phyloP scores from a whole-genome alignment of 1,284 basidiomycete genomes.

The Chalciporus sp. region DNA sequence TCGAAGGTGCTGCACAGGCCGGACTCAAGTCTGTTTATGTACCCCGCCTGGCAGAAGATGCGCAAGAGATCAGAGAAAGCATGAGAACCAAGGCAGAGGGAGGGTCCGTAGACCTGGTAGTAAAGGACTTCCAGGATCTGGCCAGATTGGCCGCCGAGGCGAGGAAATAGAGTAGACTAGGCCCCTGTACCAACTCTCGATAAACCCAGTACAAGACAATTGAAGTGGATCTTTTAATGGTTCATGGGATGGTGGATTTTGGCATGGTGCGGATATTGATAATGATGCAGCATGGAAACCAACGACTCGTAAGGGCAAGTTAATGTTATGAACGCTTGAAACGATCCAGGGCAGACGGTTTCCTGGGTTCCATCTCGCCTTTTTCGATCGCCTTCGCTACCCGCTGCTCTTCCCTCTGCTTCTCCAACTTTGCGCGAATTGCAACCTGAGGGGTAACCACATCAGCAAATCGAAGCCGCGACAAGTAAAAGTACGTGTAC shows the following conservation, averaged over 20 bases:
- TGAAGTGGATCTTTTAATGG: no score
- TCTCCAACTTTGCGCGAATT: conserved; percentile 68
- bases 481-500: conserved; percentile 29
- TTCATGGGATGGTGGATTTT: neutral
- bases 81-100: conserved; percentile 46
- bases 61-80: conserved; percentile 21
- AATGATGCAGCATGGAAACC: neutral
- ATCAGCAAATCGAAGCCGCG: neutral
- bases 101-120: conserved; percentile 52
- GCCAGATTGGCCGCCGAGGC: conserved; percentile 28
- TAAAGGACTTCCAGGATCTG: conserved; percentile 45
- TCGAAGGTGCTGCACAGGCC: conserved; percentile 50
- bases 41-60: conserved; percentile 49
- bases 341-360: conserved; percentile 68
- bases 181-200: neutral
- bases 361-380: conserved; percentile 42
- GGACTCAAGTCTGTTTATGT: conserved; percentile 64
- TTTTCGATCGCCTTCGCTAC: conserved; percentile 45
- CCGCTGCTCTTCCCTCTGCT: conserved; percentile 57
- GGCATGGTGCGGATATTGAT: neutral
- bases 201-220: neutral
- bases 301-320: neutral
- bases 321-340: conserved; percentile 46
- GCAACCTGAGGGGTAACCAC: conserved; percentile 50
- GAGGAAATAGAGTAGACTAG: conserved; percentile 6